These are phyloP conservation scores for Malbranchea cinnamomea DNA, from an alignment of 2,329 filamentous ascomycete genomes.

Conservation along the genomic window DNA sequence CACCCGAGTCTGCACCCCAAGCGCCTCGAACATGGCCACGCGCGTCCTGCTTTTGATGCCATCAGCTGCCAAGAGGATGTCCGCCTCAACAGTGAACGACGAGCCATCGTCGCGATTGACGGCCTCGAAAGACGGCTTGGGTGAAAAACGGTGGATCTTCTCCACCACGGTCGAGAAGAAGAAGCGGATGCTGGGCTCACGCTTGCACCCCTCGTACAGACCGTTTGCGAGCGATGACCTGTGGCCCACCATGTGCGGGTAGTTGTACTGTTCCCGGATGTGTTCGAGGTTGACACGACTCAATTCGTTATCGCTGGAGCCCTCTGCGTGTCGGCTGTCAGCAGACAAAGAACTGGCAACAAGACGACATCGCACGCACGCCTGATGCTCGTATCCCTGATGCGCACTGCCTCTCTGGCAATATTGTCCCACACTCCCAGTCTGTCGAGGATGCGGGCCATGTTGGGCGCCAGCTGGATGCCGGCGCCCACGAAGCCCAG, in stretches of 20 bases:
- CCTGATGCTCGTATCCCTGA: constrained; percentile 58
- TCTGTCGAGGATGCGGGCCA: constrained; percentile 58
- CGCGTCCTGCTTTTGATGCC: constrained; percentile 39
- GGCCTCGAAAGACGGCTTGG: constrained; percentile 45
- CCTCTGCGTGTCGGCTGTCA: constrained; percentile 32
- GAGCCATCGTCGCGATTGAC: constrained; percentile 39
- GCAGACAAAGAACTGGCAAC: neutral
- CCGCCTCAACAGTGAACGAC: constrained; percentile 35
- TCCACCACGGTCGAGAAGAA: constrained; percentile 47
- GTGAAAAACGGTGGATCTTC: constrained; percentile 43
- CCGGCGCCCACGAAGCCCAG: constrained; percentile 73
- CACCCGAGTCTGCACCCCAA: constrained; percentile 25
- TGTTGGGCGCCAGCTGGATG: constrained; percentile 72
- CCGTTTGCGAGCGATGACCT: constrained; percentile 54
- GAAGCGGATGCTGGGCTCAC: constrained; percentile 49
- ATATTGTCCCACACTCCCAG: constrained; percentile 61
- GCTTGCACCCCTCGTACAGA: constrained; percentile 55
- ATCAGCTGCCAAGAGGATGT: constrained; percentile 39
- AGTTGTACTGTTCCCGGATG: constrained; percentile 53
- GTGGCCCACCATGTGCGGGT: constrained; percentile 69
- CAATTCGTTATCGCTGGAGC: constrained; percentile 52
- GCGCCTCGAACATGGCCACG: constrained; percentile 24
- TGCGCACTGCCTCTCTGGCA: constrained; percentile 53
- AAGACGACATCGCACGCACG: constrained; percentile 27
- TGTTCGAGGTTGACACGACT: constrained; percentile 55